Base-by-base conservation (phyloP, 148 eudicot species). In the Vaccinium myrtillus region DNA sequence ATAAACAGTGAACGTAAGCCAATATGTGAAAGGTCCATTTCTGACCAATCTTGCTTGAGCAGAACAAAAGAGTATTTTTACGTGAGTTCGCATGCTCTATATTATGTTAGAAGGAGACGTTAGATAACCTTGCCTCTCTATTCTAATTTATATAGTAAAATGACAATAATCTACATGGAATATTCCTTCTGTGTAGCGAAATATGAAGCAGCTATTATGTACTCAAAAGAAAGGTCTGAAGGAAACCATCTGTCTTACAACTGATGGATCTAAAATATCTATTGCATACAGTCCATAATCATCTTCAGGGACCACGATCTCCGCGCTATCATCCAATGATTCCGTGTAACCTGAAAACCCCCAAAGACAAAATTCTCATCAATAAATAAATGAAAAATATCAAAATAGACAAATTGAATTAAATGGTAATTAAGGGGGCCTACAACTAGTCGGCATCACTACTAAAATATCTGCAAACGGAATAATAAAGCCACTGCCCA, bases 251-350 rank as follows among this genome's bases (percentile, higher is more conserved):
- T 75, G 84, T 75, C 95, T 91, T 88, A 95, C 99, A 76, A 88
- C 27, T 13, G 99, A 93, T 75, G 99, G 99, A 81, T 96, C 99
- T 91, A 96, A 87, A 75, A 96, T 94, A 88, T 96, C 98, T 85
- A 96, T 96, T 43, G 99, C 99, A 90, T 96, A 93, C 77, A 96
- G 88, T 74, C 99, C 98, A 87, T 91, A 87, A 88, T 94, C 99
- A 89, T 93, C 99, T 78, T 93, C 91, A 56, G 99, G 99, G 83
- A 96, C 95, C 79, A 91, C 86, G 48, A 96, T 88, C 87, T 93
- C 98, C 46, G 88, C 89, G 82, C 87, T 85, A 13, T 89, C 89
- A 83, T 96, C 98, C 90, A 94, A 78, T 85, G 88, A 85, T 86
- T 93, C 95, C 7, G 98, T 91, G 86, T 96, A 96, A 79, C 99